These are phyloP conservation scores for Beauveria pseudobassiana DNA, from an alignment of 2,329 filamentous ascomycete species.

Conservation along the genomic window DNA sequence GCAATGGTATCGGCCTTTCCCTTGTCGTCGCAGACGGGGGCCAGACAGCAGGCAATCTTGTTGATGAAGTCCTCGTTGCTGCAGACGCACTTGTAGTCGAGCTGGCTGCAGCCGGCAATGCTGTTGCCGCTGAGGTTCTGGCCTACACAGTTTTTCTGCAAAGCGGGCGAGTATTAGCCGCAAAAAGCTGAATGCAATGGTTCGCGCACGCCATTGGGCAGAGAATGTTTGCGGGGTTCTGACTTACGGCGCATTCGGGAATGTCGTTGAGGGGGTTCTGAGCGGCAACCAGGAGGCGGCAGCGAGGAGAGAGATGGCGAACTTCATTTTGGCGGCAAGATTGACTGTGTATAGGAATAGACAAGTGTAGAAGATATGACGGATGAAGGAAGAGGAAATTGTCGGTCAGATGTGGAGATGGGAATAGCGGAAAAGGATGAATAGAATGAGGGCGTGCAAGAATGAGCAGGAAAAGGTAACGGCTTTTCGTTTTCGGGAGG, in stretches of 20 bases:
- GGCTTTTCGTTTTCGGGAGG: not conserved
- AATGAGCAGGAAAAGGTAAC: not conserved
- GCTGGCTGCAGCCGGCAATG: constrained; percentile 30
- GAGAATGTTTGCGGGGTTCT: not conserved
- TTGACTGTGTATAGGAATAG: not conserved
- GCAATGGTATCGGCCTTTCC: constrained; percentile 28
- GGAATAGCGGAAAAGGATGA: not conserved
- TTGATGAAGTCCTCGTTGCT: constrained; percentile 31
- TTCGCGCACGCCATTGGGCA: not conserved
- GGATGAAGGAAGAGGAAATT: not conserved
- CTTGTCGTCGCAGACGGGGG: constrained; percentile 23
- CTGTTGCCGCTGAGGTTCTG: constrained; percentile 24
- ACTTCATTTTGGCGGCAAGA: constrained; percentile 27
- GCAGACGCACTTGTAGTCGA: constrained; percentile 36
- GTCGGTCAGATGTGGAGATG: not conserved
- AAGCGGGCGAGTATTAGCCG: not conserved
- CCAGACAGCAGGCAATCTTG: constrained; percentile 35
- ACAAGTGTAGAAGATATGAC: not conserved
- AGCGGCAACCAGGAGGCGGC: constrained; percentile 26
- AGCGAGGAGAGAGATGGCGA: constrained; percentile 22
- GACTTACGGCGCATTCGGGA: constrained; percentile 33
- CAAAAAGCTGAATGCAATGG: not conserved
- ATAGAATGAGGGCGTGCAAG: not conserved
- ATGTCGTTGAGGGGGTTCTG: constrained; percentile 23
- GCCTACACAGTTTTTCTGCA: constrained; percentile 22